Base-by-base conservation (phyloP, 805 yeast species). In the Kodamaea sagamina region DNA sequence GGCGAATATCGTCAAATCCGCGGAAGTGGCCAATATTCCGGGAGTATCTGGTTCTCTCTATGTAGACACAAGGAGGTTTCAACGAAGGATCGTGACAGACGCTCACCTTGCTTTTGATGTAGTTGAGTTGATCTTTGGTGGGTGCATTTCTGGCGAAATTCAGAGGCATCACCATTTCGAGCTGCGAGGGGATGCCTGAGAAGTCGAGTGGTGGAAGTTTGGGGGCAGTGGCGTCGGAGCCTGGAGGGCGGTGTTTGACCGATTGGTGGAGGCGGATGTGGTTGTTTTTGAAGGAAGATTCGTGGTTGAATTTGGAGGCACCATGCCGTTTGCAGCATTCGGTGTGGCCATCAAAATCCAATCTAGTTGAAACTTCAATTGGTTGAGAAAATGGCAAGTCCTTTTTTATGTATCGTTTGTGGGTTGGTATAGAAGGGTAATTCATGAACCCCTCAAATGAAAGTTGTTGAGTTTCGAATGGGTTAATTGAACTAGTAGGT, bases 51-150 rank as follows among this genome's bases (percentile, higher is more conserved):
- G 9, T 28, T 21, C 44, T 12, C 24, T 41, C 19, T n/a, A 41
- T 41, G 32, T 41, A 41, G 8, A 36, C 40, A 41, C 44, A 41
- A 5, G 44, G 44, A 8, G 34, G 40, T 11, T 18, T 26, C 15
- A 37, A 16, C 15, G 15, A 11, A 3, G 29, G 22, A 24, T 39
- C 36, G 18, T 32, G 39, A 35, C 17, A 8, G 4, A 13, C 15
- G 19, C 43, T 21, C 11, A 34, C 39, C 26, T 41, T 41, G 34
- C 28, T 19, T 19, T 25, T 21, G 25, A 41, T 41, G 18, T 36
- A 19, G 12, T 25, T 22, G 21, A 40, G 26, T 4, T 8, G 24
- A 3, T 12, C 21, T 11, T 4, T 12, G 2, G 38, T 21, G 1
- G 43, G 39, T 5, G 15, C 15, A 9, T 40, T 32, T 10, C 26